Evolutionary conservation across 305 asterid species (phyloP).

Genomic region (Fraxinus sp.): DNA sequence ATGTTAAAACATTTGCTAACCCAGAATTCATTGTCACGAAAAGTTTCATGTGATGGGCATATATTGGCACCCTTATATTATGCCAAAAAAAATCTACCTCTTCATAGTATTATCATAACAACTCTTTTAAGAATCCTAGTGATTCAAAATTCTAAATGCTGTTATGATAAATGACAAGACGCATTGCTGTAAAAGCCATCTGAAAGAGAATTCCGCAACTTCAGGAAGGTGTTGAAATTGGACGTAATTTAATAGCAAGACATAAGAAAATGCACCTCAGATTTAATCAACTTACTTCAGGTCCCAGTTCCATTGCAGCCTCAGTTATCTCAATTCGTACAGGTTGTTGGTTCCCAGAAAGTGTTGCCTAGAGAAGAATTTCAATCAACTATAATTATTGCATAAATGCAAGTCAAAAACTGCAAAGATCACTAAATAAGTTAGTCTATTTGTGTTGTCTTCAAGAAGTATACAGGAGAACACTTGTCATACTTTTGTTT

Average conservation of each 20-base stretch:
- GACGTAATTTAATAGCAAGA: background rate
- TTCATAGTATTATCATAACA: background rate
- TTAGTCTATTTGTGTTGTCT: background rate
- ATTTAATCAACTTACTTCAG: constrained; percentile 56
- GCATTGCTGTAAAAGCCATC: background rate
- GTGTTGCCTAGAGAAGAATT: constrained; percentile 59
- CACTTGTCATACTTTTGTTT: background rate
- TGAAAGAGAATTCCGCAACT: background rate
- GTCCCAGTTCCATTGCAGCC: constrained; percentile 93
- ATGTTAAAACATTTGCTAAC: background rate
- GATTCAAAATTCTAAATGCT: background rate
- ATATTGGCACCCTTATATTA: background rate
- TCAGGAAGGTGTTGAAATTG: background rate
- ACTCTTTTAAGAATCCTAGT: background rate
- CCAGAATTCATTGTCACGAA: background rate
- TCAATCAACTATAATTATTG: constrained; percentile 15
- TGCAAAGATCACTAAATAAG: background rate
- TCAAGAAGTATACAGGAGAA: background rate
- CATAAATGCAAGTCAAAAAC: background rate
- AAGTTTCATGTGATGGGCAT: background rate
- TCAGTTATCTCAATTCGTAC: constrained; percentile 89
- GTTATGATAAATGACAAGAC: background rate
- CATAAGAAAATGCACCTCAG: background rate
- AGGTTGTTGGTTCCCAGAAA: constrained; percentile 92
- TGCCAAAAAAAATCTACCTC: background rate